Conservation (phyloP, 257 asterid species). For the Prunella vulgaris region DNA sequence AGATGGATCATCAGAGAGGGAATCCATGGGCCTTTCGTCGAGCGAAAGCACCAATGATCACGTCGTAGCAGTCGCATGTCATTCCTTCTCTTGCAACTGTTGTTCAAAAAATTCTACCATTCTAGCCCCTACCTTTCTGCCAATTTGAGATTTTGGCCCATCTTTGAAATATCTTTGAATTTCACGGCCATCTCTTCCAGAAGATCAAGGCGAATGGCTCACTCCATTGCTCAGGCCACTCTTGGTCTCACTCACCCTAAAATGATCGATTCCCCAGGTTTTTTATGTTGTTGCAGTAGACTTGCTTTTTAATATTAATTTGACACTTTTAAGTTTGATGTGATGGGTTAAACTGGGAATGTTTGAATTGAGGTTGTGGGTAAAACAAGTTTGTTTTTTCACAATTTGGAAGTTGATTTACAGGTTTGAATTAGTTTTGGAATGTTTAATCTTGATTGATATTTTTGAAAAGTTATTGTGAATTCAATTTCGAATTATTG, state of each 20-base stretch:
- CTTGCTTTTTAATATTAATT: background rate
- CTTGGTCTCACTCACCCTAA: slow-evolving; percentile 61
- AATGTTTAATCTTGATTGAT: background rate
- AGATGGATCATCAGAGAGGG: slow-evolving; percentile 23
- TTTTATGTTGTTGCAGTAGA: background rate
- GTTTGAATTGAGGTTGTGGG: background rate
- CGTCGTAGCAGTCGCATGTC: slow-evolving; percentile 15
- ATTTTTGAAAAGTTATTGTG: background rate
- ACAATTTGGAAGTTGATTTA: background rate
- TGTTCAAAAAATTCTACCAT: slow-evolving; percentile 26
- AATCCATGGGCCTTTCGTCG: slow-evolving; percentile 28
- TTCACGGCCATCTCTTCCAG: slow-evolving; percentile 16
- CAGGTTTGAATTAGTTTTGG: background rate
- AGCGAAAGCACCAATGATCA: slow-evolving; percentile 47
- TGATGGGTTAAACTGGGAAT: background rate
- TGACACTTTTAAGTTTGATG: background rate
- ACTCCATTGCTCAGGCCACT: slow-evolving; percentile 49
- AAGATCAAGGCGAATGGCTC: slow-evolving; percentile 46
- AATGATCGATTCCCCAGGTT: slow-evolving; percentile 45
- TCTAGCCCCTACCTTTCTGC: slow-evolving; percentile 29
- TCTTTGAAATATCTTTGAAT: slow-evolving; percentile 23
- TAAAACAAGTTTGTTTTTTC: background rate
- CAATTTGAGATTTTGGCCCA: slow-evolving; percentile 23
- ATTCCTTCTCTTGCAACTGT: slow-evolving; percentile 47
- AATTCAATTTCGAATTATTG: background rate